These are phyloP conservation scores for Brettanomyces anomalus DNA, from an alignment of 805 yeast species.

Conservation along the genomic window DNA sequence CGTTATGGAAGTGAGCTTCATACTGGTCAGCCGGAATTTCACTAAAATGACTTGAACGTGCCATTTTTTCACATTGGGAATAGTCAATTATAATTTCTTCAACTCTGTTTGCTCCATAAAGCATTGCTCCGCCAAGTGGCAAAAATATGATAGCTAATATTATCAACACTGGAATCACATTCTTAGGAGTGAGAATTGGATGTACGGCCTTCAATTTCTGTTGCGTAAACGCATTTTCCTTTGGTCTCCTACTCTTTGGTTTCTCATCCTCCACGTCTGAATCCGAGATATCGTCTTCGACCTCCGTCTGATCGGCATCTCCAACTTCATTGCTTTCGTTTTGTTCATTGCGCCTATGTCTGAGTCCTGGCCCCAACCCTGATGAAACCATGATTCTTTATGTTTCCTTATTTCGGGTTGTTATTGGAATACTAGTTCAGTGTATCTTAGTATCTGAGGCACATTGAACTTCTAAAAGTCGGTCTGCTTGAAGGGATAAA, in stretches of 20 bases:
- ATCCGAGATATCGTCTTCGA: slow-evolving; percentile 34
- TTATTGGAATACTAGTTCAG: too few relatives aligned
- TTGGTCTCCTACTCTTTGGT: slow-evolving; percentile 54
- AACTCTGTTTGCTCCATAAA: slow-evolving; percentile 65
- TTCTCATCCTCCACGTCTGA: slow-evolving; percentile 28
- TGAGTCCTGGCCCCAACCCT: neutral
- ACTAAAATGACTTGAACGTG: slow-evolving; percentile 34
- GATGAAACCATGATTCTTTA: neutral
- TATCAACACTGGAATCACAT: slow-evolving; percentile 79
- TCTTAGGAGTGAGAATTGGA: slow-evolving; percentile 86
- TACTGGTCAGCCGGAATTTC: slow-evolving; percentile 55
- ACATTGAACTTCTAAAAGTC: too few relatives aligned
- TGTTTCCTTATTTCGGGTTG: too few relatives aligned
- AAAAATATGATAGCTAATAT: slow-evolving; percentile 72
- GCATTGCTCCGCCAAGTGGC: slow-evolving; percentile 83
- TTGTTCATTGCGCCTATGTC: neutral
- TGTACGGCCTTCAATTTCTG: slow-evolving; percentile 45
- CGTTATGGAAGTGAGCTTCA: slow-evolving; percentile 47
- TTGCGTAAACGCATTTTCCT: slow-evolving; percentile 49
- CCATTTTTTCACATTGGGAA: slow-evolving; percentile 51
- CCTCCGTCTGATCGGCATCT: slow-evolving; percentile 13
- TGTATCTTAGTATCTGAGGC: too few relatives aligned
- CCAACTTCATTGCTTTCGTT: neutral
- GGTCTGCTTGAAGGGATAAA: too few relatives aligned
- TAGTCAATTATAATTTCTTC: slow-evolving; percentile 75